Conservation (phyloP, 345 rosid species). For the Psidium friedrichsthalianum region DNA sequence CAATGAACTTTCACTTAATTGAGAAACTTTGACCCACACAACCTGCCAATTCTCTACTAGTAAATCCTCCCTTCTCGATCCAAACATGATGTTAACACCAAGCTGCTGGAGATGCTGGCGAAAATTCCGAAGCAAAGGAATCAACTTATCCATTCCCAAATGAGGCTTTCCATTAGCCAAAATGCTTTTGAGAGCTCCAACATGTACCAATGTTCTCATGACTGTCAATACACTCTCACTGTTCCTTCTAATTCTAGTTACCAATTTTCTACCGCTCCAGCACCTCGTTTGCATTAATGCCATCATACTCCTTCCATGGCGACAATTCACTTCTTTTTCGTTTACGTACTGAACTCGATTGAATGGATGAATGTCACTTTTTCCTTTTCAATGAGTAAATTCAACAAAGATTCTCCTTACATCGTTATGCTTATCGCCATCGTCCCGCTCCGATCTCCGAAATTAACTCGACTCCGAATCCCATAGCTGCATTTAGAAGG, state of each 20-base stretch:
- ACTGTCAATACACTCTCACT: slow-evolving; percentile 80
- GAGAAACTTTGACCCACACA: slow-evolving; percentile 61
- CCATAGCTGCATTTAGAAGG: too few species aligned
- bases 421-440: too few species aligned
- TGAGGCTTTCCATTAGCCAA: slow-evolving; percentile 92
- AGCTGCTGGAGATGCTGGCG: slow-evolving; percentile 62
- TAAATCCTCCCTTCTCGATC: slow-evolving; percentile 80
- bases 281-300: too few species aligned
- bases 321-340: too few species aligned
- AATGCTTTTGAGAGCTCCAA: slow-evolving; percentile 85
- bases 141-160: slow-evolving; percentile 81
- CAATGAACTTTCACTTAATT: slow-evolving; percentile 46
- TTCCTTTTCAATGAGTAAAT: too few species aligned
- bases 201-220: slow-evolving; percentile 79
- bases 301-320: too few species aligned
- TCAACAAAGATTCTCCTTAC: too few species aligned
- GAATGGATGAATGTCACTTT: too few species aligned
- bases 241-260: slow-evolving; percentile 93
- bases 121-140: slow-evolving; percentile 78
- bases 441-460: too few species aligned
- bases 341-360: too few species aligned
- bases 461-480: too few species aligned
- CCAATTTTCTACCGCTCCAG: slow-evolving; percentile 98
- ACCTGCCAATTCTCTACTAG: slow-evolving; percentile 48
- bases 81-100: slow-evolving; percentile 68